Percentiles rank a stretch among this genome's conserved stretches.
Conservation (phyloP, 495 filamentous ascomycete genomes). For the Aspergillus baeticus region DNA sequence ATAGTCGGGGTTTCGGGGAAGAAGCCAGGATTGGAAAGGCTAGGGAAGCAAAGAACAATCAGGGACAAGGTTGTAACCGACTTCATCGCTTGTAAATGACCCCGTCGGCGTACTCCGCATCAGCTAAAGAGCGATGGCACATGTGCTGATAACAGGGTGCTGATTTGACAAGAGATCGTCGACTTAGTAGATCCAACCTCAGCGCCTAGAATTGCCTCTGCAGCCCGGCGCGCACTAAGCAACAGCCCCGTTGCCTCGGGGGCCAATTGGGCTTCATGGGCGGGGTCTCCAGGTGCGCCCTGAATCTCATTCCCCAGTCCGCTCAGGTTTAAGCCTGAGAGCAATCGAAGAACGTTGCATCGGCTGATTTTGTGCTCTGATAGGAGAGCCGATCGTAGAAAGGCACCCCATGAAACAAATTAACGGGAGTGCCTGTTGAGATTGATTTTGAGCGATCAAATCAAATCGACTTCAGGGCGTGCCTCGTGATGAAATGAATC, state of each 20-base stretch:
- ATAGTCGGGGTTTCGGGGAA: background rate
- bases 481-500: too few relatives aligned
- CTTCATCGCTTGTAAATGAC: background rate
- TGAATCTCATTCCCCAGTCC: conserved; percentile 1
- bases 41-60: background rate
- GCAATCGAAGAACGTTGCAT: conserved; percentile 20
- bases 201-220: background rate
- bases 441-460: conserved; percentile 1
- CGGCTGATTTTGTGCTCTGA: background rate
- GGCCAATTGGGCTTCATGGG: conserved; percentile 16
- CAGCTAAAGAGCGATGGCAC: conserved; percentile 23
- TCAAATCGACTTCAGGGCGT: too few relatives aligned
- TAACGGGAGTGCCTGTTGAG: background rate
- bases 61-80: background rate
- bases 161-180: conserved; percentile 29
- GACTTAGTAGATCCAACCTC: background rate
- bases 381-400: conserved; percentile 10
- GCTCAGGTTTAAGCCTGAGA: conserved; percentile 9
- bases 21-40: background rate
- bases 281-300: conserved; percentile 2
- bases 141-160: conserved; percentile 33
- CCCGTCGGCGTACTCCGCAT: conserved; percentile 1
- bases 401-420: conserved; percentile 4
- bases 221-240: conserved; percentile 1
- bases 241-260: background rate